Percentiles rank a stretch among this genome's conserved stretches.
Evolutionary conservation across 2,329 filamentous ascomycete species (phyloP).

Genomic region (Alternaria gaisen): DNA sequence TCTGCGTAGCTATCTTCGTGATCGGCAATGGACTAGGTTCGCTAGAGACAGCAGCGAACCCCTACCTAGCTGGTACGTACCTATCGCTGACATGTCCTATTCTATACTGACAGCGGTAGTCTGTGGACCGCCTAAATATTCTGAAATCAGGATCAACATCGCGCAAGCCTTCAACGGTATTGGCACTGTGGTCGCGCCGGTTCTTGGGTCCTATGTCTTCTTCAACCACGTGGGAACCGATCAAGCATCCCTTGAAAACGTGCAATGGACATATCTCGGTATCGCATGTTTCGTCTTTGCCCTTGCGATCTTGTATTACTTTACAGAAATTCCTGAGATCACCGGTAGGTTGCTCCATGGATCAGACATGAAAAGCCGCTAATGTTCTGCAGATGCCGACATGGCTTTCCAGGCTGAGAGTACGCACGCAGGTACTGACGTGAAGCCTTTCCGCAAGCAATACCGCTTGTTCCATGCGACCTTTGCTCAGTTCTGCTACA

Average conservation of each 20-base stretch:
- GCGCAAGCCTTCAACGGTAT: constrained; percentile 68
- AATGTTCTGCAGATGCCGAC: constrained; percentile 50
- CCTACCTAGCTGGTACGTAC: constrained; percentile 36
- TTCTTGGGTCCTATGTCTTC: constrained; percentile 69
- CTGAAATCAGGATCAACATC: constrained; percentile 67
- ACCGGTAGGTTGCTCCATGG: constrained; percentile 47
- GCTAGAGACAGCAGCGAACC: constrained; percentile 68
- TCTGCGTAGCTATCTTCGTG: constrained; percentile 67
- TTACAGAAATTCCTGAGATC: constrained; percentile 64
- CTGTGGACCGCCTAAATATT: constrained; percentile 67
- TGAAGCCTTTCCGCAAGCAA: constrained; percentile 65
- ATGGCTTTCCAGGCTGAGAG: constrained; percentile 63
- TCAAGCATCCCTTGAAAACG: constrained; percentile 62
- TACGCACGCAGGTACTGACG: constrained; percentile 49
- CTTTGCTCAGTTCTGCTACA: constrained; percentile 81
- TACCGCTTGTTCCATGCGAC: constrained; percentile 80
- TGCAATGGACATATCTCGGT: constrained; percentile 72
- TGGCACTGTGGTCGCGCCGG: constrained; percentile 66
- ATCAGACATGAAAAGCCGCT: background rate
- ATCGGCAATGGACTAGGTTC: constrained; percentile 63
- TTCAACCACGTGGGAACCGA: constrained; percentile 64
- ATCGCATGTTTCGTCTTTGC: constrained; percentile 68
- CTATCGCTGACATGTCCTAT: background rate
- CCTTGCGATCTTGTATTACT: constrained; percentile 66
- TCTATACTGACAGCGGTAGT: constrained; percentile 34